A percentile compares a stretch with the other conserved stretches of the same genome.
Conservation (phyloP, 2,329 filamentous ascomycete genomes). For the Fusarium buxicola region DNA sequence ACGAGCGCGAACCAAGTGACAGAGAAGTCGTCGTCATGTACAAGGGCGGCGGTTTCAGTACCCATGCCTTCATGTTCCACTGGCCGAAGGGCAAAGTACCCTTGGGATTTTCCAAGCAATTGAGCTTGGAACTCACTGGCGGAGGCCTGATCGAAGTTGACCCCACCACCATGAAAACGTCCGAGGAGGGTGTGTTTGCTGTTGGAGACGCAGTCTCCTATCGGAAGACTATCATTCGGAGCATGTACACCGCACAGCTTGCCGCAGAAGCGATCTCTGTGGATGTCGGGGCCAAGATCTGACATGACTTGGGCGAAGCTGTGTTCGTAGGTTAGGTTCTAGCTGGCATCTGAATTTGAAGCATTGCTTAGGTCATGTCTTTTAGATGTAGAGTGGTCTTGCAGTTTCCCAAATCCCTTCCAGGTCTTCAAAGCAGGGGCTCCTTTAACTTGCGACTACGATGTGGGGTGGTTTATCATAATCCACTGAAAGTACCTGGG, state of each 20-base stretch:
- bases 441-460: no score
- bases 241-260: slow-evolving; percentile 3
- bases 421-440: no score
- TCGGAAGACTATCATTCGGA: not conserved
- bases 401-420: no score
- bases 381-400: no score
- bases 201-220: not conserved
- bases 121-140: not conserved
- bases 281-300: no score
- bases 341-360: no score
- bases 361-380: no score
- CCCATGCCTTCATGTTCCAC: not conserved
- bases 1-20: not conserved
- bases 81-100: not conserved
- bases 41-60: not conserved
- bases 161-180: not conserved
- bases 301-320: no score
- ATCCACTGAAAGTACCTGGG: no score
- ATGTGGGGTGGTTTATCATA: no score
- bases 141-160: slow-evolving; percentile 3
- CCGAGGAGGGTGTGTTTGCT: slow-evolving; percentile 5
- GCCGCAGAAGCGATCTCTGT: not conserved
- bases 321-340: no score
- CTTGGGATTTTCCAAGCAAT: not conserved
- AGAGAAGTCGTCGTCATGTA: not conserved